Evolutionary conservation across 805 yeast genomes (phyloP), one percentile per base, ranked within the genome.

Genomic region (Candida quercuum): DNA sequence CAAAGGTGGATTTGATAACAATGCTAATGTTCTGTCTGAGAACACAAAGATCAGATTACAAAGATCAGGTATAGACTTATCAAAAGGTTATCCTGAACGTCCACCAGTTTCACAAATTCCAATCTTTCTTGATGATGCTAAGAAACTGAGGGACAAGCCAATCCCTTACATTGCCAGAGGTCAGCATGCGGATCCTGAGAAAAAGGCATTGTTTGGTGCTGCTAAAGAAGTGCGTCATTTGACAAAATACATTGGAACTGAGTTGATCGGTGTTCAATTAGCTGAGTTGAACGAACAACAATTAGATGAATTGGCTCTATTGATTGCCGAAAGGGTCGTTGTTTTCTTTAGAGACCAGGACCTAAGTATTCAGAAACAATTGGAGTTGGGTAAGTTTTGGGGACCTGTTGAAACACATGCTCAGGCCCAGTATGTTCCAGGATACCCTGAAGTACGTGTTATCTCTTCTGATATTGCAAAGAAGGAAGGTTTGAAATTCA

Each of bases 201-300:
- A 66, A 56, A 64, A 63, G 43, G 68, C 69, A 6, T 48, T 65
- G 15, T 57, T 65, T 34, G 59, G 66, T 8, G 69, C 68, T 45
- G 68, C 60, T 29, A 63, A 54, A 48, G 63, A 65, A 39, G 72
- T 71, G 18, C 63, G 46, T 29, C 43, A 71, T 39, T 54, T 71
- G 42, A 66, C 75, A 36, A 66, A 64, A 38, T 64, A 67, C 45
- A 52, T 71, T 46, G 78, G 78, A 34, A 72, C 76, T 13, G 76
- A 71, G 43, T 60, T 71, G 38, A 61, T 65, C 30, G 76, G 76
- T 14, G 51, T 71, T 29, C 72, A 71, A 49, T 52, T 71, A 28
- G 52, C 57, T 5, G 70, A 68, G 23, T 52, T 71, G 39, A 62
- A 54, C 28, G 67, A 69, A 38, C 41, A 60, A 46, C 76, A 71